Evolutionary conservation across 2,329 filamentous ascomycete species (phyloP).

Genomic region (Ustilaginoidea virens): DNA sequence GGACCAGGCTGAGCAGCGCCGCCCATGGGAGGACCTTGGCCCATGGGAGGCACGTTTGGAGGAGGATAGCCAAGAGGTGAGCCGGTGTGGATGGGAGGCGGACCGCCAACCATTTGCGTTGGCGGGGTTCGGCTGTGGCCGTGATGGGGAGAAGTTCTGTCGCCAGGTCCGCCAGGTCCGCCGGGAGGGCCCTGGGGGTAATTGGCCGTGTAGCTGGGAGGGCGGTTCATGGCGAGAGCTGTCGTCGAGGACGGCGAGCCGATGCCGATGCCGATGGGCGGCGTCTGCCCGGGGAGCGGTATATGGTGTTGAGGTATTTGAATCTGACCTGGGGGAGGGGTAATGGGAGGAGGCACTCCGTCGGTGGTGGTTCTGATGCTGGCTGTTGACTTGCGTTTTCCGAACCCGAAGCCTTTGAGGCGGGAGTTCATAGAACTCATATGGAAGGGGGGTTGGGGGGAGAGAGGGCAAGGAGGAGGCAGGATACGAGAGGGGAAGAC

Average conservation of each 20-base stretch:
- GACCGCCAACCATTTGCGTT: conserved; percentile 45
- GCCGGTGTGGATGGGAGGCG: conserved; percentile 52
- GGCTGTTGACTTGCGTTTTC: conserved; percentile 59
- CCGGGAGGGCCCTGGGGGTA: conserved; percentile 30
- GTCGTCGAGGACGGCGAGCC: conserved; percentile 28
- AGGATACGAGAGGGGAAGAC: conserved; percentile 4
- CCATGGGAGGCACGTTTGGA: conserved; percentile 26
- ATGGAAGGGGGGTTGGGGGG: conserved; percentile 23
- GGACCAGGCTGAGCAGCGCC: conserved; percentile 17
- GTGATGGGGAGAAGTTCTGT: conserved; percentile 37
- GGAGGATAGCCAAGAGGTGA: conserved; percentile 47
- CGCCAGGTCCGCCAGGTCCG: conserved; percentile 23
- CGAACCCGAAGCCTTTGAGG: conserved; percentile 67
- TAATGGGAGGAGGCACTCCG: conserved; percentile 17
- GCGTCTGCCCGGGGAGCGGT: conserved; percentile 18
- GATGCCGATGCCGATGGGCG: conserved; percentile 21
- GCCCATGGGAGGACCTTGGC: conserved; percentile 24
- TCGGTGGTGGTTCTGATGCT: conserved; percentile 38
- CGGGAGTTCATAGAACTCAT: conserved; percentile 72
- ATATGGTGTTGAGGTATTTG: conserved; percentile 32
- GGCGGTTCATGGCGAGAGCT: conserved; percentile 46
- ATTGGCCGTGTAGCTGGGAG: conserved; percentile 47
- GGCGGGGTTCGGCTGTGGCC: conserved; percentile 39
- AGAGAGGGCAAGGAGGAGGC: conserved; percentile 9
- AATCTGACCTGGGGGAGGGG: conserved; percentile 27